These are phyloP conservation scores for Chlorella sorokiniana DNA, from an alignment of 139 green algal species.

Conservation along the genomic window DNA sequence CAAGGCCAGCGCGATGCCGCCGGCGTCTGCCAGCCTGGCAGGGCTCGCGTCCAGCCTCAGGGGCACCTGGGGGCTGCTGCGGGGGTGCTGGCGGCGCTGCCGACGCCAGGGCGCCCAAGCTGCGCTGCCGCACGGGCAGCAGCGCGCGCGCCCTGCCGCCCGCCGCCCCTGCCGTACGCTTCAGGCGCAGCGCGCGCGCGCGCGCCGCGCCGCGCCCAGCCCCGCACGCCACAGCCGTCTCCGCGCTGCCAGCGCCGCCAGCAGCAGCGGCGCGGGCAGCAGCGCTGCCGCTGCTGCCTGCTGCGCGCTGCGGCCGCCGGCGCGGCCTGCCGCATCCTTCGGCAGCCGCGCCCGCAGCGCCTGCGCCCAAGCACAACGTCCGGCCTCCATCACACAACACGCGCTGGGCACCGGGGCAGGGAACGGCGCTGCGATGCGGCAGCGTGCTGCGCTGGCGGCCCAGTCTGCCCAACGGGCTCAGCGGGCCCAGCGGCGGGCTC, in stretches of 20 bases:
- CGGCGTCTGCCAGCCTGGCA: not conserved
- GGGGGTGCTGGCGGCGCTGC: not conserved
- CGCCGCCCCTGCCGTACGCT: not conserved
- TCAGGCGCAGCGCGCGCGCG: not conserved
- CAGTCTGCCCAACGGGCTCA: not conserved
- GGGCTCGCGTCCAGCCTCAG: not conserved
- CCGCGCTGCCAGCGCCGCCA: not conserved
- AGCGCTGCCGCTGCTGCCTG: slow-evolving; percentile 1
- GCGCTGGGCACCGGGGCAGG: not conserved
- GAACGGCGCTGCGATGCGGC: too few species aligned
- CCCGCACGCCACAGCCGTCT: not conserved
- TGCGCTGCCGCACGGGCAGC: not conserved
- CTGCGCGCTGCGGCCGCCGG: slow-evolving; percentile 6
- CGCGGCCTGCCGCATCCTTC: not conserved
- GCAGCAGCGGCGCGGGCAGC: slow-evolving; percentile 9
- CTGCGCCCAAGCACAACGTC: not conserved
- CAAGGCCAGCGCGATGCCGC: not conserved
- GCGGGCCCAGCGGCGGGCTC: not conserved
- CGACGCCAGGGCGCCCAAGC: not conserved
- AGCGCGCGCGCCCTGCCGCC: not conserved
- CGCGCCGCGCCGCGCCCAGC: not conserved
- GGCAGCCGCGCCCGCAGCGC: slow-evolving; percentile 28
- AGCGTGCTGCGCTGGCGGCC: not conserved
- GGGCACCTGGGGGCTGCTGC: not conserved
- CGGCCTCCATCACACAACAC: not conserved